Evolutionary conservation across 1,139 yeast genomes (phyloP), one percentile per base, ranked within the genome.

Genomic region (Yamadazyma friedrichii): DNA sequence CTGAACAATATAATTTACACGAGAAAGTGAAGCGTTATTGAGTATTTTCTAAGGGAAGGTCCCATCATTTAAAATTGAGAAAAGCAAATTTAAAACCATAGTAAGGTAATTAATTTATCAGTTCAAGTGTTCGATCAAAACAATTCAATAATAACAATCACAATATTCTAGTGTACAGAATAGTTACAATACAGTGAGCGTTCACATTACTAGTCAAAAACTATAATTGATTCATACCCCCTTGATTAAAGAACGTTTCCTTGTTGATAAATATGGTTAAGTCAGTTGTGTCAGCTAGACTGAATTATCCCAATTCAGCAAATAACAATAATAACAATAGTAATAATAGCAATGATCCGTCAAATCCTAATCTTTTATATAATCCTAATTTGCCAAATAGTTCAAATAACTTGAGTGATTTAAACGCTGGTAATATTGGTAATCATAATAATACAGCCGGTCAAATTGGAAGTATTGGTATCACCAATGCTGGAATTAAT

Each of bases 261-360:
- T 25, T 25, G 28, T 25, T 25, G 28, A 25, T 25, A 25, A 25
- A 6, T 6, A 36, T 42, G 44, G 44, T 35, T 2, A 42, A 42
- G 12, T 42, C 44, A 15, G 42, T 34, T 15, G 35, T 42, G 1
- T 35, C 41, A 3, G 31, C 41, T 6, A 35, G 37, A 35, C 41
- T 33, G 31, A 39, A 38, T 32, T 30, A 36, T 30, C 8, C 33
- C 24, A 20, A 29, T 20, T 29, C 33, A 27, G 13, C 17, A 9
- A 25, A 33, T 29, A 24, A 13, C 22, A 33, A 13, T n/a, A 10
- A 17, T 12, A 22, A 24, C 15, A 15, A 25, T 25, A 25, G 12
- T 25, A 25, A 10, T 25, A 25, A 15, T 13, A 28, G 9, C 24
- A 20, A 20, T 13, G 12, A 17, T 29, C 9, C 20, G 6, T 2